Evolutionary conservation across 495 filamentous ascomycete genomes (phyloP).

Genomic region (Staphylotrichum longicolle): DNA sequence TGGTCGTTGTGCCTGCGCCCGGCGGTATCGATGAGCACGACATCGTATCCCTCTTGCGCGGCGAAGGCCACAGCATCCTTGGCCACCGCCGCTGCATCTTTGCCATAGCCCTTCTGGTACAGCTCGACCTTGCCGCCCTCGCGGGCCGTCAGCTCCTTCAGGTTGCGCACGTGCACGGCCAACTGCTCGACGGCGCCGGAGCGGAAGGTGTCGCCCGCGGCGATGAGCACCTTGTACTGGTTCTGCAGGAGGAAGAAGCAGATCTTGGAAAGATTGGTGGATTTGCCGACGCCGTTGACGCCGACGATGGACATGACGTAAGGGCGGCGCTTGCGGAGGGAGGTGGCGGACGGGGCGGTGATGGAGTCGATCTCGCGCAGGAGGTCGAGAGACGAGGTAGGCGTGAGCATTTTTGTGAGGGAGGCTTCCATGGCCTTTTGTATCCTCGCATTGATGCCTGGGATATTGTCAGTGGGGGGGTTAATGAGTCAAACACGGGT

Average conservation of each 20-base stretch:
- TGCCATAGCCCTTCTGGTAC: constrained; percentile 96
- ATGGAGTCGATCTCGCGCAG: constrained; percentile 86
- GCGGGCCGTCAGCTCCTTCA: constrained; percentile 77
- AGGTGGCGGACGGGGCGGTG: constrained; percentile 57
- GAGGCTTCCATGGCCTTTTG: constrained; percentile 84
- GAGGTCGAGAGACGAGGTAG: constrained; percentile 89
- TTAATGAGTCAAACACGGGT: constrained; percentile 7
- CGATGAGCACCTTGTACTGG: constrained; percentile 91
- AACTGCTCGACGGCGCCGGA: constrained; percentile 97
- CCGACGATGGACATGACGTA: constrained; percentile 98
- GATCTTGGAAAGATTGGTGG: constrained; percentile 93
- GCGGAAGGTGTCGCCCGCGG: constrained; percentile 95
- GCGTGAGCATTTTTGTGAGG: constrained; percentile 89
- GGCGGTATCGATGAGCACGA: constrained; percentile 95
- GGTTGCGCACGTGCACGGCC: constrained; percentile 86
- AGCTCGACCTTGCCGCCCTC: constrained; percentile 84
- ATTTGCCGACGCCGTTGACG: constrained; percentile 97
- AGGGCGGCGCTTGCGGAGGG: constrained; percentile 62
- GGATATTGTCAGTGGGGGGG: neutral
- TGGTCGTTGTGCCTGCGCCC: constrained; percentile 94
- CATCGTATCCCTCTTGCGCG: constrained; percentile 72
- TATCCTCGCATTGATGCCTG: constrained; percentile 74
- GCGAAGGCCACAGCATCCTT: constrained; percentile 86
- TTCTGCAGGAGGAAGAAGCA: constrained; percentile 97
- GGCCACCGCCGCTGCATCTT: constrained; percentile 92